phyloP scores from a whole-genome alignment of 306 rosid species.

The Elaeagnus macrophylla region DNA sequence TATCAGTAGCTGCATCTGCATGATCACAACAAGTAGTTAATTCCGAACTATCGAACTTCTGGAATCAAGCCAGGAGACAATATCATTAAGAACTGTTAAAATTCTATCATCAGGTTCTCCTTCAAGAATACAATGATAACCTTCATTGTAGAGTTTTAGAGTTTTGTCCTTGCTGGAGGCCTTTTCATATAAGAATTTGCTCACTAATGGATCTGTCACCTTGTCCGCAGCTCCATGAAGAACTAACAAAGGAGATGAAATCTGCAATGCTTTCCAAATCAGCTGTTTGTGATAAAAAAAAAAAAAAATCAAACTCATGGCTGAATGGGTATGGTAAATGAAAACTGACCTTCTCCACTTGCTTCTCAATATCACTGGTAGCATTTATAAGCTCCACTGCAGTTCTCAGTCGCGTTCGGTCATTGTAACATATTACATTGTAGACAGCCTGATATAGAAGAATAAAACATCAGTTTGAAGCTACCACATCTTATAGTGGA shows the following conservation, averaged over 20 bases:
- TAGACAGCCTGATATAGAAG: conserved; percentile 45
- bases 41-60: conserved; percentile 20
- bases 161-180: conserved; percentile 71
- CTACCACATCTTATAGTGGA: neutral
- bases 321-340: neutral
- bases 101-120: conserved; percentile 84
- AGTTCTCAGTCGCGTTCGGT: conserved; percentile 50
- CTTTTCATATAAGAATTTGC: conserved; percentile 65
- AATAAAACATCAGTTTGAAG: neutral
- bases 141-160: conserved; percentile 52
- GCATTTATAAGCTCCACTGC: conserved; percentile 61
- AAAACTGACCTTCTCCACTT: conserved; percentile 47
- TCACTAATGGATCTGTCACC: conserved; percentile 78
- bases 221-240: conserved; percentile 80
- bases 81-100: conserved; percentile 49
- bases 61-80: conserved; percentile 64
- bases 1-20: too few species aligned
- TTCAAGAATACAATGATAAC: conserved; percentile 73
- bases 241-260: conserved; percentile 64
- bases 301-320: too few species aligned
- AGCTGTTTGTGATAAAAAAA: neutral
- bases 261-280: conserved; percentile 30
- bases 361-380: conserved; percentile 55
- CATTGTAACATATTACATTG: conserved; percentile 67
- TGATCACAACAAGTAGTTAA: neutral